Percentiles rank a stretch among this genome's conserved stretches.
phyloP scores from a whole-genome alignment of 2,329 filamentous ascomycete genomes.

The Elsinoe fawcettii region DNA sequence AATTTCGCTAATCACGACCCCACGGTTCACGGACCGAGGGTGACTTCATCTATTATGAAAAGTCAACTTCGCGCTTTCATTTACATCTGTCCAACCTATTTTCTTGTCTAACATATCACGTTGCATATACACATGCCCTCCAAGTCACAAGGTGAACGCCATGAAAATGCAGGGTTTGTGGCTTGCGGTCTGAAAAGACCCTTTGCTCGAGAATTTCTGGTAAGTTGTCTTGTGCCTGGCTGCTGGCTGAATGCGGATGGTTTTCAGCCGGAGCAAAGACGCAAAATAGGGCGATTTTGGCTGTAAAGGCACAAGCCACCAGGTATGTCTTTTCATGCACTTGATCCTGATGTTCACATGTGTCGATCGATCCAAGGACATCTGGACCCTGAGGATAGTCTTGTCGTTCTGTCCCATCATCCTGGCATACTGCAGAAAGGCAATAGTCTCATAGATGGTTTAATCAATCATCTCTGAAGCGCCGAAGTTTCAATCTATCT shows the following conservation, averaged over 20 bases:
- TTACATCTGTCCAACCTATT: not conserved
- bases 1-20: constrained; percentile 3
- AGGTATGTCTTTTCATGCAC: not conserved
- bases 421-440: not conserved
- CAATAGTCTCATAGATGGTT: not conserved
- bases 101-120: not conserved
- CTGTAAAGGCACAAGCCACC: not conserved
- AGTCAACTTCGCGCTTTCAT: constrained; percentile 4
- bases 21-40: not conserved
- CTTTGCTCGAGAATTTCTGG: not conserved
- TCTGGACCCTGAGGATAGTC: not conserved
- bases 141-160: not conserved
- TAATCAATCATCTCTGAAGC: not conserved
- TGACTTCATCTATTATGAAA: constrained; percentile 11
- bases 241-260: constrained; percentile 8
- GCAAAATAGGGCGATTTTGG: not conserved
- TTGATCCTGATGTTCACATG: not conserved
- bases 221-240: not conserved
- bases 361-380: not conserved
- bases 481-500: not conserved
- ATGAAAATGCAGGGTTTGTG: not conserved
- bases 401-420: not conserved
- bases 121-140: not conserved
- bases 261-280: not conserved
- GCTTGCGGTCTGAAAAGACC: not conserved